Conservation (phyloP, 83 land plant genomes). For the Isoetes engelmannii region DNA sequence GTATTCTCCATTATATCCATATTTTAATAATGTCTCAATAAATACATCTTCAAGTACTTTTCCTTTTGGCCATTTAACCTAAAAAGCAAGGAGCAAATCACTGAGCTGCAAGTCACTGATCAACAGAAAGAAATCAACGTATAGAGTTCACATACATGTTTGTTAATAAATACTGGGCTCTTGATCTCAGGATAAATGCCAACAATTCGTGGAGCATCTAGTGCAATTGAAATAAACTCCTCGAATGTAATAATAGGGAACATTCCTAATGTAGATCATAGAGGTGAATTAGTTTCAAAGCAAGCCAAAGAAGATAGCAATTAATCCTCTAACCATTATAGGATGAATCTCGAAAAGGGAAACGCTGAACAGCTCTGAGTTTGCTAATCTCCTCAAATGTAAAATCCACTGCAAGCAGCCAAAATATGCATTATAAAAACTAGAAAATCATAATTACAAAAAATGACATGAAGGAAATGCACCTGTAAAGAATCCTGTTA, state of each 20-base stretch:
- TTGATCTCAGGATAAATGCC: slow-evolving; percentile 97
- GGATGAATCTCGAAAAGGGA: slow-evolving; percentile 53
- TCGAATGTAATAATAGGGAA: slow-evolving; percentile 78
- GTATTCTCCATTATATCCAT: slow-evolving; percentile 81
- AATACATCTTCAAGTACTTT: slow-evolving; percentile 82
- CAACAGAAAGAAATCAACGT: neutral
- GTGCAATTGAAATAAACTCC: slow-evolving; percentile 74
- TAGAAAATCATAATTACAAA: neutral
- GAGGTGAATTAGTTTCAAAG: neutral
- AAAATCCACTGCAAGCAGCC: slow-evolving; percentile 60
- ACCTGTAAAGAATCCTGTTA: slow-evolving; percentile 69
- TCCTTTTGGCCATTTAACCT: slow-evolving; percentile 84
- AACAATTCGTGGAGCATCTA: slow-evolving; percentile 78
- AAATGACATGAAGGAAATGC: neutral
- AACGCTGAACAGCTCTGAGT: slow-evolving; percentile 60
- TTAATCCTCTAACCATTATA: slow-evolving; percentile 51
- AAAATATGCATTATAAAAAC: neutral
- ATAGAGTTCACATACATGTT: slow-evolving; percentile 52
- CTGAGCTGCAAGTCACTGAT: neutral
- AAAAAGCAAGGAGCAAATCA: slow-evolving; percentile 13
- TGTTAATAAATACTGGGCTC: slow-evolving; percentile 85
- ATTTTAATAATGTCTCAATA: slow-evolving; percentile 68
- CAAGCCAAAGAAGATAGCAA: neutral
- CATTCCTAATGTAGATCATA: slow-evolving; percentile 41
- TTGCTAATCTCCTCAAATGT: slow-evolving; percentile 58